Evolutionary conservation across 1,139 yeast species (phyloP), one percentile per base, ranked within the genome.

Genomic region (Nadsonia commutata): DNA sequence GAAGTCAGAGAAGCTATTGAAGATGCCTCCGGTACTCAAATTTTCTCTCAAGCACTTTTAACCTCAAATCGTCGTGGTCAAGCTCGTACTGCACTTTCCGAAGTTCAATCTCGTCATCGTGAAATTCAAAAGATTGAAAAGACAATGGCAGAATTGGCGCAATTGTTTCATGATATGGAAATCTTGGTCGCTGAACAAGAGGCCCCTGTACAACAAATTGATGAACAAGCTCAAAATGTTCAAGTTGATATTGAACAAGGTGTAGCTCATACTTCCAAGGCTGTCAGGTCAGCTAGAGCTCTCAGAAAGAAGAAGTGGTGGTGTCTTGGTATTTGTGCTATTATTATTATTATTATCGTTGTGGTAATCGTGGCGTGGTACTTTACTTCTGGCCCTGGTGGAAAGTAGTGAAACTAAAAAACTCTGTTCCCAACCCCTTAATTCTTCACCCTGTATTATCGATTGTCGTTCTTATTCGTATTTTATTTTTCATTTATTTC

Each of bases 141-240:
- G 66, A 82, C 96, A 47, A 85, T 93, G 84, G 86, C 93, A 39
- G 98, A 90, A 66, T 76, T 90, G 62, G 85, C 95, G 40, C 94
- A 84, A 67, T 74, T 90, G 58, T 86, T 93, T 70, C 83, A 80
- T 57, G 98, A 90, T 61, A 85, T 90, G 94, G 96, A 90, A 67
- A 86, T 85, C 58, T 71, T 90, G 65, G 96, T 90, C 43, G 86
- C 90, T 55, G 95, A 88, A 65, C 98, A 90, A 68, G 96, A 86
- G 62, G 88, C 78, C 55, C 80, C 82, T 48, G 80, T 90, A 52
- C 83, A 80, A 56, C 82, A 78, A 58, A 79, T 86, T 54, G 88
- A 84, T 60, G 78, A 82, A 53, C 82, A 84, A 56, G 84, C 88
- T 46, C 77, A 70, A 45, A 72, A 71, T 45, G 97, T 96, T 33